Conservation (phyloP, 2,329 filamentous ascomycete species). For the Zasmidium angulare region DNA sequence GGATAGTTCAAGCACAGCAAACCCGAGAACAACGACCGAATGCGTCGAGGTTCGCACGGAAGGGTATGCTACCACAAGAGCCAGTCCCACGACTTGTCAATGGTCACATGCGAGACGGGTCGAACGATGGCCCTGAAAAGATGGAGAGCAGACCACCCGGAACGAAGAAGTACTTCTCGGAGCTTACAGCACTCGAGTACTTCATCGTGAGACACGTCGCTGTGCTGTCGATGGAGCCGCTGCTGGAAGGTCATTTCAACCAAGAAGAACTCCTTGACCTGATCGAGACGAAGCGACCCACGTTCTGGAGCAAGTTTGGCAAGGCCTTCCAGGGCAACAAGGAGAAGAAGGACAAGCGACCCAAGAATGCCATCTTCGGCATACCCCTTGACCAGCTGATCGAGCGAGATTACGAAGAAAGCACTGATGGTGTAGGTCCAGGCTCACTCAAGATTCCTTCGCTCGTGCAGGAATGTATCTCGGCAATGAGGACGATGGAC, state of each 20-base stretch:
- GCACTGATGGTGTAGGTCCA: slow-evolving; percentile 93
- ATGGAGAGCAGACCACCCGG: slow-evolving; percentile 26
- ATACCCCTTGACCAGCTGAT: slow-evolving; percentile 85
- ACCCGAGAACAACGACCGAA: slow-evolving; percentile 85
- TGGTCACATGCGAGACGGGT: slow-evolving; percentile 68
- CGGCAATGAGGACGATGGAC: slow-evolving; percentile 97
- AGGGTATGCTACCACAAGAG: slow-evolving; percentile 65
- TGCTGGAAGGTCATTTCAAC: slow-evolving; percentile 87
- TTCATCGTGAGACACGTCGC: slow-evolving; percentile 96
- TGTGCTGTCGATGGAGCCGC: slow-evolving; percentile 89
- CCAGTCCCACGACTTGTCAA: slow-evolving; percentile 68
- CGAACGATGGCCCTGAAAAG: slow-evolving; percentile 54
- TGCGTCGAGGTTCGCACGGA: slow-evolving; percentile 72
- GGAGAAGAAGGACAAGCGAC: slow-evolving; percentile 72
- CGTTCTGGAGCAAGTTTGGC: slow-evolving; percentile 97
- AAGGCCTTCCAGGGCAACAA: slow-evolving; percentile 68
- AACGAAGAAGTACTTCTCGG: slow-evolving; percentile 87
- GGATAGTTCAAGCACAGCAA: slow-evolving; percentile 93
- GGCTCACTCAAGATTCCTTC: slow-evolving; percentile 86
- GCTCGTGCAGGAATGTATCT: slow-evolving; percentile 91
- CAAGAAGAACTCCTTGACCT: slow-evolving; percentile 88
- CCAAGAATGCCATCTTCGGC: slow-evolving; percentile 92
- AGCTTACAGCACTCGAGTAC: slow-evolving; percentile 91
- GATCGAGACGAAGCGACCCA: slow-evolving; percentile 89
- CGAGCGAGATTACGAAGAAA: slow-evolving; percentile 92